Conservation (phyloP, 176 grass and related monocot species). For the Panicum miliaceum region DNA sequence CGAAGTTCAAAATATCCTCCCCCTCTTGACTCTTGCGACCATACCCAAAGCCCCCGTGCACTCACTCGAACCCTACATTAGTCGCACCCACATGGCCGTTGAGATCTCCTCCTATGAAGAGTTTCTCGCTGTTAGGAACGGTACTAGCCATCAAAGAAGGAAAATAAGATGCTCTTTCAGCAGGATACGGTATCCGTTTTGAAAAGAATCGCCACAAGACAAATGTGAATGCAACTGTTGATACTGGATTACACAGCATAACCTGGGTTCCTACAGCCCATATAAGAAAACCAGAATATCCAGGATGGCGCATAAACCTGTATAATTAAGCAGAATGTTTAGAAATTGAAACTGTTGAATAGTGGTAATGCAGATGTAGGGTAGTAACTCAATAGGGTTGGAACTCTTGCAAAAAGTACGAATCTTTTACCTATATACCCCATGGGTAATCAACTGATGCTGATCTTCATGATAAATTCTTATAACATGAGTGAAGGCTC, state of each 20-base stretch:
- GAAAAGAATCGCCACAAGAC: slow-evolving; percentile 84
- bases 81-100: too few species aligned
- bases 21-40: too few species aligned
- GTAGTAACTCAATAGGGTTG: background rate
- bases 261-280: slow-evolving; percentile 94
- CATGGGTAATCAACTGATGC: slow-evolving; percentile 85
- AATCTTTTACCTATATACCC: slow-evolving; percentile 78
- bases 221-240: slow-evolving; percentile 57
- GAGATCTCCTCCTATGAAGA: too few species aligned
- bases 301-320: slow-evolving; percentile 92
- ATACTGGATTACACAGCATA: slow-evolving; percentile 94
- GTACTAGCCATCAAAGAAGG: too few species aligned
- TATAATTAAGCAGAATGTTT: slow-evolving; percentile 33
- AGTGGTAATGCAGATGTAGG: background rate
- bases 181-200: slow-evolving; percentile 90
- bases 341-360: slow-evolving; percentile 4
- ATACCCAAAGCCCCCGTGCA: too few species aligned
- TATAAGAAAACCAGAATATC: slow-evolving; percentile 87
- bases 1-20: too few species aligned
- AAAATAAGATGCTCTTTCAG: slow-evolving; percentile 15
- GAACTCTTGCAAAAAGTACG: background rate
- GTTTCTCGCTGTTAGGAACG: too few species aligned
- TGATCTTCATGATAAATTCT: slow-evolving; percentile 72
- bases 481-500: slow-evolving; percentile 80
- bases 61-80: too few species aligned